phyloP scores from a whole-genome alignment of 768 basidiomycete genomes.

The Cyclocybe cylindracea region DNA sequence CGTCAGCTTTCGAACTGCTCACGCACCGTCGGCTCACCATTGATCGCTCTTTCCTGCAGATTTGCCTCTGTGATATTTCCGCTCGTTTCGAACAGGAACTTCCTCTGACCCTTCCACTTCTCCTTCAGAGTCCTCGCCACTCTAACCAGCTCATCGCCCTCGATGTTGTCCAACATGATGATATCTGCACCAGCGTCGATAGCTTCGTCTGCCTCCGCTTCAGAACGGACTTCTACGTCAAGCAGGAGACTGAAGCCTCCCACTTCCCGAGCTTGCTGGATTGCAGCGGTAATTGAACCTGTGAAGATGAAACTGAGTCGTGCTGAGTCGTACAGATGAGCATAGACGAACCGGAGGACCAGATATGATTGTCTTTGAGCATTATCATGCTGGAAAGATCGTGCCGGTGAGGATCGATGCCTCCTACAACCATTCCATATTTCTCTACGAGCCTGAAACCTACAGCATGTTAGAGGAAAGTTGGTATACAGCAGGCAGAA shows the following conservation, averaged over 20 bases:
- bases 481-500: background rate
- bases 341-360: conserved; percentile 78
- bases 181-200: conserved; percentile 94
- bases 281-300: conserved; percentile 91
- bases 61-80: conserved; percentile 94
- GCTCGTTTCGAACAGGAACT: conserved; percentile 91
- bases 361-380: conserved; percentile 99
- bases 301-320: conserved; percentile 1
- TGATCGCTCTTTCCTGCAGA: conserved; percentile 75
- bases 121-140: conserved; percentile 74
- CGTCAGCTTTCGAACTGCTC: background rate
- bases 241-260: conserved; percentile 91
- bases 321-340: conserved; percentile 4
- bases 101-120: conserved; percentile 78
- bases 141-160: conserved; percentile 67
- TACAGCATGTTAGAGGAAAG: conserved; percentile 22
- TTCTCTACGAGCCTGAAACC: conserved; percentile 97
- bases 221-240: conserved; percentile 90
- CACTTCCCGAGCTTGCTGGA: conserved; percentile 81
- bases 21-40: conserved; percentile 52
- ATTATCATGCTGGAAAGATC: conserved; percentile 99
- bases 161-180: conserved; percentile 94
- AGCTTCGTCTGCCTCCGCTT: conserved; percentile 95
- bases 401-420: conserved; percentile 92
- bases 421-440: conserved; percentile 97